These are phyloP conservation scores for Schwanniomyces vanrijiae DNA, from an alignment of 805 yeast genomes.

Conservation along the genomic window DNA sequence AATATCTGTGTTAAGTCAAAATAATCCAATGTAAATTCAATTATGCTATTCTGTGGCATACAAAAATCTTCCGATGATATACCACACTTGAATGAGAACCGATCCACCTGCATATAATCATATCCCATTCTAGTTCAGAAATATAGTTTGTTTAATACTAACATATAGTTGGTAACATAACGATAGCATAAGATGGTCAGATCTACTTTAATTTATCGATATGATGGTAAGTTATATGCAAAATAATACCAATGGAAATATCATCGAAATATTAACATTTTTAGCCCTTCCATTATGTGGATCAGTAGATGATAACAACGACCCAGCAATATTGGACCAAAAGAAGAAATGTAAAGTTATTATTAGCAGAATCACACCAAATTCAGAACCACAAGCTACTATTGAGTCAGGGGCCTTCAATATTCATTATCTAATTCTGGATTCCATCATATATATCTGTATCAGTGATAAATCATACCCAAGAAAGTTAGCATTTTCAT, in stretches of 20 bases:
- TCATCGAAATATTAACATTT: neutral
- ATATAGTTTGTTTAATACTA: neutral
- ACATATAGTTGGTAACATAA: neutral
- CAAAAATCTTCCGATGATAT: conserved; percentile 1
- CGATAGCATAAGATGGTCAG: conserved; percentile 48
- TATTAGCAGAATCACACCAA: conserved; percentile 70
- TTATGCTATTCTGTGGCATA: neutral
- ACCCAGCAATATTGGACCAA: conserved; percentile 63
- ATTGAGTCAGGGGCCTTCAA: conserved; percentile 73
- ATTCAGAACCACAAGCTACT: conserved; percentile 82
- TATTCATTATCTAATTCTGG: conserved; percentile 68
- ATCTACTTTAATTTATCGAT: conserved; percentile 65
- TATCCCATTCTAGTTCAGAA: neutral
- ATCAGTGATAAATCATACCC: conserved; percentile 82
- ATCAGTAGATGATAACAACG: conserved; percentile 76
- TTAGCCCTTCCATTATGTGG: conserved; percentile 86
- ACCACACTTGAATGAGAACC: neutral
- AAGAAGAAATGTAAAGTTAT: conserved; percentile 83
- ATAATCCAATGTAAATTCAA: neutral
- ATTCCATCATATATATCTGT: conserved; percentile 72
- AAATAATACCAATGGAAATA: neutral
- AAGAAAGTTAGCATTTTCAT: conserved; percentile 84
- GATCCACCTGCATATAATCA: neutral
- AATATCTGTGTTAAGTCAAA: neutral
- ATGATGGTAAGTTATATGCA: conserved; percentile 48